Percentiles rank a stretch among this genome's conserved stretches.
Conservation (phyloP, 1,139 yeast species). For the Debaryomycetaceae sp. region DNA sequence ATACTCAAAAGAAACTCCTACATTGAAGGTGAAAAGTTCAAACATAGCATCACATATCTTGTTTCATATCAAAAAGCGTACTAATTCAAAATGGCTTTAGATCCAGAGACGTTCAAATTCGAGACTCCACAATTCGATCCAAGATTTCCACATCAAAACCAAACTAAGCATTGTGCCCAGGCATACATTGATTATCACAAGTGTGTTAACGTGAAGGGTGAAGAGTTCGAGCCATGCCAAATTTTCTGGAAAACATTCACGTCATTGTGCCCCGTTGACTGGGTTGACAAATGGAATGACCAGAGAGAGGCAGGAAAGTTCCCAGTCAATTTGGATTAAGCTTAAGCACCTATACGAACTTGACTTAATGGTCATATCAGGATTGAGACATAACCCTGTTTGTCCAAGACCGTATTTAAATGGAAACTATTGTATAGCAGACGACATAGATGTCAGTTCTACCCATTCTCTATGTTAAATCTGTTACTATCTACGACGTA, state of each 20-base stretch:
- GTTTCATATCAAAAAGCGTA: background rate
- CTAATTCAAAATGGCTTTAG: conserved; percentile 36
- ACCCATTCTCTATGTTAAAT: background rate
- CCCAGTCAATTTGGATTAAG: conserved; percentile 37
- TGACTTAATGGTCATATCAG: background rate
- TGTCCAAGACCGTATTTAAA: no score
- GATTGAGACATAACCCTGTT: background rate
- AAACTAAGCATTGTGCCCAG: conserved; percentile 98
- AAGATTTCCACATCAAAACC: conserved; percentile 96
- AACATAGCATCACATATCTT: background rate
- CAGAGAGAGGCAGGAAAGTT: conserved; percentile 69
- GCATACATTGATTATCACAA: conserved; percentile 96
- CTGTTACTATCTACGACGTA: conserved; percentile 1
- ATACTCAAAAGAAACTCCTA: conserved; percentile 1
- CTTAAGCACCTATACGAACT: background rate
- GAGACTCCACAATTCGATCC: conserved; percentile 88
- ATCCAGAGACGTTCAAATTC: conserved; percentile 50
- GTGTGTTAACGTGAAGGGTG: conserved; percentile 95
- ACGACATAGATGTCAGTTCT: no score
- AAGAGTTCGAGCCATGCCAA: conserved; percentile 96
- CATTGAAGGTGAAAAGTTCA: background rate
- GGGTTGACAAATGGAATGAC: conserved; percentile 96
- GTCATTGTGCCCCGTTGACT: conserved; percentile 86
- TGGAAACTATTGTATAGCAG: no score
- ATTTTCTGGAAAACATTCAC: conserved; percentile 89